These are phyloP conservation scores for Cryptococcus sp. DNA, from an alignment of 1,284 basidiomycete species.

Conservation along the genomic window DNA sequence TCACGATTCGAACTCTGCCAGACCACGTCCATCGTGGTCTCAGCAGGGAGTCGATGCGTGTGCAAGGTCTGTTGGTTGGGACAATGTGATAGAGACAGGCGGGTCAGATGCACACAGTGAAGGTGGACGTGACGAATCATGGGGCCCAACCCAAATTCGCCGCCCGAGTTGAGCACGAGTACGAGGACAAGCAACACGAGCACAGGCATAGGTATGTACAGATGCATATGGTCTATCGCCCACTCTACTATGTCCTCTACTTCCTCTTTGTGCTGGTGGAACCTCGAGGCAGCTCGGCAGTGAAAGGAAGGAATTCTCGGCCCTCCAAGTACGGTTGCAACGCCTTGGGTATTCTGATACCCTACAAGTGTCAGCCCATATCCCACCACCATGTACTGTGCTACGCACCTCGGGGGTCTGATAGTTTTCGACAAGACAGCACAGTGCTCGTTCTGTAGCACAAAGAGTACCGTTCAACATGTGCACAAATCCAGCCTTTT, in stretches of 20 bases:
- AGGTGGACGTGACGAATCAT: neutral
- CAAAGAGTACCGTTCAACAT: conserved; percentile 98
- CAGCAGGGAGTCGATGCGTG: no score
- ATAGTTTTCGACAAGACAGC: conserved; percentile 98
- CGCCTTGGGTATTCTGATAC: conserved; percentile 79
- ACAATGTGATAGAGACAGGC: no score
- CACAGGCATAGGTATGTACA: no score
- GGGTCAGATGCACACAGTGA: neutral
- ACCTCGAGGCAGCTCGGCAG: conserved; percentile 41
- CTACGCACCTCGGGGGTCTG: conserved; percentile 79
- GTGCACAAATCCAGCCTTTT: conserved; percentile 86
- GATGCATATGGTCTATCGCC: no score
- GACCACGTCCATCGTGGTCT: conserved; percentile 25
- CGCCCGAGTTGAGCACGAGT: no score
- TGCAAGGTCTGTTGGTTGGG: no score
- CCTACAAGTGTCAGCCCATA: conserved; percentile 50
- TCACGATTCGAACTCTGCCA: conserved; percentile 36
- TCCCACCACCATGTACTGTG: no score
- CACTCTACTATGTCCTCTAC: conserved; percentile 4
- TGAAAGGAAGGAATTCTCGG: conserved; percentile 80
- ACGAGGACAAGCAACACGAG: no score
- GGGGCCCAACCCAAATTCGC: neutral
- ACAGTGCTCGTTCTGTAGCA: conserved; percentile 91
- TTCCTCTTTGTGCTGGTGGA: conserved; percentile 37
- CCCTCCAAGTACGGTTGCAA: conserved; percentile 95